A percentile compares a stretch with the other conserved stretches of the same genome.
These are phyloP conservation scores for Alternaria alternata DNA, from an alignment of 2,329 filamentous ascomycete genomes.

Conservation along the genomic window DNA sequence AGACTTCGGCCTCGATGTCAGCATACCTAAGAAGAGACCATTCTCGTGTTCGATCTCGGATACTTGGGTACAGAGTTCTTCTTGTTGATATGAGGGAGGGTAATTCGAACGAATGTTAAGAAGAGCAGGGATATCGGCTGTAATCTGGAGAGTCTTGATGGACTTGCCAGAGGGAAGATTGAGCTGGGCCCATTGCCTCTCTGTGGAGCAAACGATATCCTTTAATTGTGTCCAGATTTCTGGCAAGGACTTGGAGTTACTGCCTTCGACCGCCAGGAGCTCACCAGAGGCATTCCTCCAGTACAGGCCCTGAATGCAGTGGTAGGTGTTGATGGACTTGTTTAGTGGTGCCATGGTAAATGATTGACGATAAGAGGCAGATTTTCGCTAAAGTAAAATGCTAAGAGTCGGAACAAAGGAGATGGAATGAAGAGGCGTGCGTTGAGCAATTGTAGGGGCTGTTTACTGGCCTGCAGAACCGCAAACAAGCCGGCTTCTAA, in stretches of 20 bases:
- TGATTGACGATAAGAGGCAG: slow-evolving; percentile 13
- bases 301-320: slow-evolving; percentile 41
- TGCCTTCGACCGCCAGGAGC: slow-evolving; percentile 37
- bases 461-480: slow-evolving; percentile 12
- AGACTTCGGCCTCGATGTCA: slow-evolving; percentile 34
- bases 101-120: slow-evolving; percentile 21
- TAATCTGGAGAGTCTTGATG: slow-evolving; percentile 33
- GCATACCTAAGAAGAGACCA: slow-evolving; percentile 31
- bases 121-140: slow-evolving; percentile 26
- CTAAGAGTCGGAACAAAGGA: slow-evolving; percentile 18
- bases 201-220: slow-evolving; percentile 24
- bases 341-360: slow-evolving; percentile 37
- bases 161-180: slow-evolving; percentile 35
- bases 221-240: slow-evolving; percentile 32
- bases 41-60: slow-evolving; percentile 34
- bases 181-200: slow-evolving; percentile 21
- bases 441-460: slow-evolving; percentile 15
- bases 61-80: slow-evolving; percentile 1
- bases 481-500: slow-evolving; percentile 17
- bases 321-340: slow-evolving; percentile 39
- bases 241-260: slow-evolving; percentile 29
- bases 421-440: slow-evolving; percentile 1
- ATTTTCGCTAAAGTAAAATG: slow-evolving; percentile 12
- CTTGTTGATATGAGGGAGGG: background rate
- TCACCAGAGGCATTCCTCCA: slow-evolving; percentile 34